Evolutionary conservation across 148 eudicot species (phyloP).

Genomic region (Rhododendron ovatum): DNA sequence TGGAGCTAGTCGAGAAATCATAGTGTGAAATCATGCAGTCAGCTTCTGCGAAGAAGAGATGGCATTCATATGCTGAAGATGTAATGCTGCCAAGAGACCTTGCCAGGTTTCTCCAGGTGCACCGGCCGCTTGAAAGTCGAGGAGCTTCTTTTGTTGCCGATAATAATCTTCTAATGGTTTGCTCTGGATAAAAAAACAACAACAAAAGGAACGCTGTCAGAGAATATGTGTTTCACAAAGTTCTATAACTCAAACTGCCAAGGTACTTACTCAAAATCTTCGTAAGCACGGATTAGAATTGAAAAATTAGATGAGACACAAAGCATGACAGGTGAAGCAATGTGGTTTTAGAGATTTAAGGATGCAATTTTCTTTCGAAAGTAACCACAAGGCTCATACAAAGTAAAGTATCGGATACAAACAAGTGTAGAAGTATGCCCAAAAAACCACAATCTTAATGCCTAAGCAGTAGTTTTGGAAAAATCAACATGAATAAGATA

Average conservation of each 20-base stretch:
- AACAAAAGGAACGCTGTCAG: background rate
- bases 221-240: background rate
- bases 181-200: slow-evolving; percentile 35
- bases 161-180: slow-evolving; percentile 82
- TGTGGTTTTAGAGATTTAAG: background rate
- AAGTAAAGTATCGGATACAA: background rate
- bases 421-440: background rate
- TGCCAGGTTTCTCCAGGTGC: slow-evolving; percentile 79
- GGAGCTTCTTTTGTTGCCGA: slow-evolving; percentile 66
- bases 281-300: background rate
- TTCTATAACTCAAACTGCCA: background rate
- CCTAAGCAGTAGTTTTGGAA: background rate
- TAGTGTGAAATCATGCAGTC: slow-evolving; percentile 41
- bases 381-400: background rate
- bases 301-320: background rate
- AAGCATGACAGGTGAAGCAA: background rate
- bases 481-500: background rate
- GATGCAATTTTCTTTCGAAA: background rate
- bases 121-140: slow-evolving; percentile 68
- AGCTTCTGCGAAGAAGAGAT: slow-evolving; percentile 47
- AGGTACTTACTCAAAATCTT: background rate
- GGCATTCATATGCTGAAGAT: slow-evolving; percentile 66
- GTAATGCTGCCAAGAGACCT: slow-evolving; percentile 80
- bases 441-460: background rate
- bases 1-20: background rate